phyloP scores from a whole-genome alignment of 495 filamentous ascomycete species.

The Talaromyces liani region DNA sequence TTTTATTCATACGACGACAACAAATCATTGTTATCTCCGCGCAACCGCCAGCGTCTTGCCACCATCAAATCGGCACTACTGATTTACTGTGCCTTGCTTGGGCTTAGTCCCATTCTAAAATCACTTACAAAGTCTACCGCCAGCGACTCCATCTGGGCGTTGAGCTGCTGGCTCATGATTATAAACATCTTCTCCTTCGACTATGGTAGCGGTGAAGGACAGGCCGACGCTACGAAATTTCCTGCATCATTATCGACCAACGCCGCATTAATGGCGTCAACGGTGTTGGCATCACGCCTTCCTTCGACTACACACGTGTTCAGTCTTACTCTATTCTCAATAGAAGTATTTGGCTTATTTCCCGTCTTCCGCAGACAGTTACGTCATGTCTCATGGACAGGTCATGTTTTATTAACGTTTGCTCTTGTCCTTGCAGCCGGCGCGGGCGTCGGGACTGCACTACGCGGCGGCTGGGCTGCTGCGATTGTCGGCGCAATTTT shows the following conservation, averaged over 20 bases:
- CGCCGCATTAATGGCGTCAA: conserved; percentile 89
- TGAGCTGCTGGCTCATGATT: conserved; percentile 84
- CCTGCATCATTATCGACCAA: conserved; percentile 90
- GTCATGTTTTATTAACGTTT: conserved; percentile 71
- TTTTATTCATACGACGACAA: conserved; percentile 11
- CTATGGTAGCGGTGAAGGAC: conserved; percentile 61
- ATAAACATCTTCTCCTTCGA: conserved; percentile 98
- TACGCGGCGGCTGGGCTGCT: conserved; percentile 68
- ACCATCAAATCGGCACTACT: conserved; percentile 86
- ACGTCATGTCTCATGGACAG: conserved; percentile 73
- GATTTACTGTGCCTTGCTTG: conserved; percentile 86
- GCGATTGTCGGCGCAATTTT: conserved; percentile 66
- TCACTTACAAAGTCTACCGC: conserved; percentile 87
- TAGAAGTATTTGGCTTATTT: conserved; percentile 95
- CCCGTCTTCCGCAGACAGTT: conserved; percentile 88
- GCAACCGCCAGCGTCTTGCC: conserved; percentile 58
- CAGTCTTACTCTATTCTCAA: conserved; percentile 87
- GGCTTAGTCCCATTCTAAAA: conserved; percentile 88
- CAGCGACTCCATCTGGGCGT: conserved; percentile 90
- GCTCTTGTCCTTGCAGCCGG: conserved; percentile 73
- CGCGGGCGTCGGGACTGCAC: conserved; percentile 65
- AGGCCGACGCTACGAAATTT: conserved; percentile 44
- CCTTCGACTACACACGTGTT: conserved; percentile 91
- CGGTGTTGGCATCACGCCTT: conserved; percentile 81
- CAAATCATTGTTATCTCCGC: conserved; percentile 42